Evolutionary conservation across 148 eudicot species (phyloP), one percentile per base, ranked within the genome.

Genomic region (Camellia sinensis): DNA sequence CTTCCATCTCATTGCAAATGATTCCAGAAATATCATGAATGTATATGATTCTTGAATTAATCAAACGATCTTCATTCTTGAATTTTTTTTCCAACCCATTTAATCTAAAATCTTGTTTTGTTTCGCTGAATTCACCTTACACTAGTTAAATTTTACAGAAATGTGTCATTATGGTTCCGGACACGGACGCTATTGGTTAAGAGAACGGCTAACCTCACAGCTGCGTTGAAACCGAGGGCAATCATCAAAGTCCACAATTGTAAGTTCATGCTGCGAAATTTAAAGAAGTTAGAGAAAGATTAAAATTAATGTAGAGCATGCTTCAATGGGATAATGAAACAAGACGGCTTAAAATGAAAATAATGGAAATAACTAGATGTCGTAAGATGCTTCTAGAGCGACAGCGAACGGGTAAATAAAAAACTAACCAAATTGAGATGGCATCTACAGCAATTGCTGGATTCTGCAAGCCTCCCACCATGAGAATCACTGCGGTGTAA

Each of bases 141-240:
- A 41, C 48, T 48, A 3, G 56, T 8, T 19, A 48, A 50, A 71
- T 48, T 71, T 48, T 19, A 11, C 22, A n/a, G 74, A 21, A 19
- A 46, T n/a, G 7, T 46, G 56, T 19, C 1, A 6, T 8, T 43
- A 0, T 68, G 72, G 8, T 67, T 43, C 48, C n/a, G 18, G 41
- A 13, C 37, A 29, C 37, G 1, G 3, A 56, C 37, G 13, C 53
- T 15, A 40, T 18, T 45, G 15, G 29, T 45, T 15, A 46, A 0
- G 12, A 41, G 57, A 15, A 78, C 9, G 19, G 17, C 22, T 67
- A 17, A 88, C 91, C 89, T 90, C 69, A 87, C 85, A 78, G 87
- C 89, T 73, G 90, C 90, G 79, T 88, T 86, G 86, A 86, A 88
- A n/a, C 91, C 91, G 7, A 90, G 76, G 59, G 88, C 75, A n/a